Conservation (phyloP, 345 rosid species). For the Geranium brycei region DNA sequence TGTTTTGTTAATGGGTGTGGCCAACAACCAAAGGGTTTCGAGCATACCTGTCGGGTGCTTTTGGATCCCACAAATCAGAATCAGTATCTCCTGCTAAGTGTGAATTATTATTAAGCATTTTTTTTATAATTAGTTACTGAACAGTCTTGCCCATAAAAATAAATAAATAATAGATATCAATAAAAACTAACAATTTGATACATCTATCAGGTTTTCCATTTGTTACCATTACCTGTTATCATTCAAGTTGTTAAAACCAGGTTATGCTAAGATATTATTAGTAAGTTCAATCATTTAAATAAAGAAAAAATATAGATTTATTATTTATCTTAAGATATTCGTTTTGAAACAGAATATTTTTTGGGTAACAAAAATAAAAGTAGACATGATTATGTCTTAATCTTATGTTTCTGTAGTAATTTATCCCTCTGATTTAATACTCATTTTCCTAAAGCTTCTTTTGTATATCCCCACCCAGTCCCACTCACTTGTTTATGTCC, state of each 20-base stretch:
- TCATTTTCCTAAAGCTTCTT: not conserved
- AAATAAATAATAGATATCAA: no score
- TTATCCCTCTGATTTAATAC: slow-evolving; percentile 1
- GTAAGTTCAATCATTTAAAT: no score
- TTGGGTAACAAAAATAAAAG: not conserved
- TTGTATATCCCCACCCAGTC: not conserved
- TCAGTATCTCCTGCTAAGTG: slow-evolving; percentile 24
- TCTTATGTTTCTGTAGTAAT: not conserved
- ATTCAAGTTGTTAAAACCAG: no score
- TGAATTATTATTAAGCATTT: not conserved
- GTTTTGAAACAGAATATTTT: no score
- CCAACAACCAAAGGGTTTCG: slow-evolving; percentile 30
- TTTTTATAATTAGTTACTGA: no score
- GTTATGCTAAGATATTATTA: no score
- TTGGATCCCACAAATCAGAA: slow-evolving; percentile 47
- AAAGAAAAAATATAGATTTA: no score
- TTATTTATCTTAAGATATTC: no score
- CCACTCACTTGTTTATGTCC: slow-evolving; percentile 1
- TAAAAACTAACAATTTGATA: no score
- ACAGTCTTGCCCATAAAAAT: no score
- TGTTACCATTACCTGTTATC: no score
- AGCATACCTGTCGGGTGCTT: slow-evolving; percentile 25
- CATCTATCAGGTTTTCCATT: no score
- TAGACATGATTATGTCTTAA: slow-evolving; percentile 5
- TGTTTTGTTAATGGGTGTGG: slow-evolving; percentile 6